Evolutionary conservation across 257 asterid species (phyloP).

Genomic region (Lithospermum erythrorhizon): DNA sequence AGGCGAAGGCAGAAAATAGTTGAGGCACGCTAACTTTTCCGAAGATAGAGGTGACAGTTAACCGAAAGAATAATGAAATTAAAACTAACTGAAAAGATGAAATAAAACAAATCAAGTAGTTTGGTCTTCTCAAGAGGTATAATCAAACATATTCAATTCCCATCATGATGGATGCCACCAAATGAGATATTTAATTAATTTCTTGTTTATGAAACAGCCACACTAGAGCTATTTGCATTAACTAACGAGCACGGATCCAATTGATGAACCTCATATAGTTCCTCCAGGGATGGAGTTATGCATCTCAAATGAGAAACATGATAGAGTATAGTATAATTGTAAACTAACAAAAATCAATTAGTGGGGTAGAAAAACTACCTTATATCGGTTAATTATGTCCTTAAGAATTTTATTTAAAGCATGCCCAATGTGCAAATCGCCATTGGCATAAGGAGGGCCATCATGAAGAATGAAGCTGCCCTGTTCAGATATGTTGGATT

Average conservation of each 20-base stretch:
- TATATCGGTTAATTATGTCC: constrained; percentile 91
- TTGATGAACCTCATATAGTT: background rate
- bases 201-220: background rate
- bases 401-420: constrained; percentile 94
- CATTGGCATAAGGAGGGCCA: constrained; percentile 99
- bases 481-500: constrained; percentile 39
- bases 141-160: background rate
- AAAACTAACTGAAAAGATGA: background rate
- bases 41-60: background rate
- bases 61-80: background rate
- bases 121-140: background rate
- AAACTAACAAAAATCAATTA: background rate
- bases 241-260: background rate
- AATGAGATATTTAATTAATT: background rate
- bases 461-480: constrained; percentile 92
- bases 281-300: background rate
- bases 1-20: constrained; percentile 8
- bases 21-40: constrained; percentile 1
- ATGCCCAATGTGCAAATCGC: constrained; percentile 97
- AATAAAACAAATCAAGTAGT: background rate
- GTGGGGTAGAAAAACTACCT: constrained; percentile 33
- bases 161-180: background rate
- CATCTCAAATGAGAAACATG: background rate
- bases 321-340: background rate
- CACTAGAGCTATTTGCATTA: background rate